Percentiles rank a stretch among this genome's conserved stretches.
Conservation (phyloP, 2,329 filamentous ascomycete genomes). For the Trichoderma sp. region DNA sequence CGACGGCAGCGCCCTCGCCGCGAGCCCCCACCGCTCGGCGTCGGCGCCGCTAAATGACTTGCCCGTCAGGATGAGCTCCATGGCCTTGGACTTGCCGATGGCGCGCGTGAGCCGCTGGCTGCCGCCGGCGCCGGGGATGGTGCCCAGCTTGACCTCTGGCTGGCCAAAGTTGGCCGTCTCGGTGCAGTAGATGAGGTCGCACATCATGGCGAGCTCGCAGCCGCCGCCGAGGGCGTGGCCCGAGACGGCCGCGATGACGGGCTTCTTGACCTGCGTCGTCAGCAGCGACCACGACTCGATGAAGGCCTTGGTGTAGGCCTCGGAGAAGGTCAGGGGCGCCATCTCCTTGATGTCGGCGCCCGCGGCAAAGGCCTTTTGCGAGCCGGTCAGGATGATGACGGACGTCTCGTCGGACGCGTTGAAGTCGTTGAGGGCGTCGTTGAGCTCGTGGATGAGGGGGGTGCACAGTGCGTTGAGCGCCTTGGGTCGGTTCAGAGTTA, state of each 20-base stretch:
- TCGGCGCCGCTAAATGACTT: conserved; percentile 81
- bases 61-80: conserved; percentile 89
- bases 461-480: conserved; percentile 92
- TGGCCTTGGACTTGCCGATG: conserved; percentile 80
- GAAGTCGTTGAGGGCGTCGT: conserved; percentile 71
- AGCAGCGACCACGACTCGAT: conserved; percentile 94
- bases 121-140: conserved; percentile 88
- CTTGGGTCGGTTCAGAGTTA: conserved; percentile 91
- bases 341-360: conserved; percentile 99
- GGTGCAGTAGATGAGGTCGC: conserved; percentile 90
- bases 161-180: conserved; percentile 88
- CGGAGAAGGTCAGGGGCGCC: conserved; percentile 85
- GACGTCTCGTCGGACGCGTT: conserved; percentile 70
- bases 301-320: conserved; percentile 87
- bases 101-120: conserved; percentile 84
- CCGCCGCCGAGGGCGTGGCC: conserved; percentile 94
- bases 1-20: conserved; percentile 76
- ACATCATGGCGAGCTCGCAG: conserved; percentile 97
- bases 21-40: conserved; percentile 88
- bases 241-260: conserved; percentile 90
- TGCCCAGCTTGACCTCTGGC: conserved; percentile 94
- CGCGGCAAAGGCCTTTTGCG: conserved; percentile 86
- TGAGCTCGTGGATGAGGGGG: conserved; percentile 87
- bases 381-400: conserved; percentile 85
- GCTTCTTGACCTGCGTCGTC: conserved; percentile 84